Conservation (phyloP, 176 grass and related monocot species). For the Oryza meyeriana region DNA sequence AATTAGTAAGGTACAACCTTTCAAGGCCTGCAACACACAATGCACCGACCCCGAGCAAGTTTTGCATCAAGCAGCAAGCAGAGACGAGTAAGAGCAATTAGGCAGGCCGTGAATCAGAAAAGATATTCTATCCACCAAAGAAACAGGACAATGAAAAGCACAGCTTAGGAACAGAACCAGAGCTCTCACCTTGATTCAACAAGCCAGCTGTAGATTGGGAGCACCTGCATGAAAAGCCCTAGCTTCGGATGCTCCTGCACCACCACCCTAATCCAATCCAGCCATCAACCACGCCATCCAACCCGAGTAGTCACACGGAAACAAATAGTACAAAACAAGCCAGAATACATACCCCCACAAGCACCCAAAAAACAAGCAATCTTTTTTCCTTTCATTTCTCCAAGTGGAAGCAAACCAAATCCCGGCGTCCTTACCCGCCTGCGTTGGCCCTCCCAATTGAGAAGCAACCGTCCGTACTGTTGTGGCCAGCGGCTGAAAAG, state of each 20-base stretch:
- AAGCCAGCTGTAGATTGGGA: constrained; percentile 78
- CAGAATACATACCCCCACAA: no score
- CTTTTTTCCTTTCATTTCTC: no score
- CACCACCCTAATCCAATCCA: constrained; percentile 16
- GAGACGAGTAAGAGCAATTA: background rate
- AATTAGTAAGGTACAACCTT: background rate
- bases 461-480: no score
- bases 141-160: background rate
- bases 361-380: no score
- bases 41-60: background rate
- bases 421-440: no score
- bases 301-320: background rate
- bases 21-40: background rate
- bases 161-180: background rate
- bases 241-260: constrained; percentile 79
- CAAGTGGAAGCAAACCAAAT: no score
- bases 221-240: constrained; percentile 78
- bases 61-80: background rate
- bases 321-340: no score
- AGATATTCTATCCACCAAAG: constrained; percentile 4
- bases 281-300: background rate
- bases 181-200: constrained; percentile 63
- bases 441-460: no score
- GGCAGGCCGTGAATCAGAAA: background rate
- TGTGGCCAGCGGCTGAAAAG: no score